Evolutionary conservation across 805 yeast species (phyloP).

Genomic region (Nakazawaea populi): DNA sequence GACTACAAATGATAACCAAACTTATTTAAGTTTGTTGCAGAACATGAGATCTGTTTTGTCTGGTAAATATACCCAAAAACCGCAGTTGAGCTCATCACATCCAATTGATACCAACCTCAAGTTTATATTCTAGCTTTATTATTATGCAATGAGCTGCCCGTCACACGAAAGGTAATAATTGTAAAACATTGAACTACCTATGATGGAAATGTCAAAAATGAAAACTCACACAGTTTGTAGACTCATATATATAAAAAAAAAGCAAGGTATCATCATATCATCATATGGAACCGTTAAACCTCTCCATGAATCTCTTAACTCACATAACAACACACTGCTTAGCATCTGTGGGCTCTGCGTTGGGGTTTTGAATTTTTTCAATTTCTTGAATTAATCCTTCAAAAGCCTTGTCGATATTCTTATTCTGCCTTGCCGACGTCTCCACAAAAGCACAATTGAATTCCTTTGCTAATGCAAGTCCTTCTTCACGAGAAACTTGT

Average conservation of each 20-base stretch:
- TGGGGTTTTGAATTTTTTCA: conserved; percentile 56
- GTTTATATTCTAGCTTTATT: conserved; percentile 23
- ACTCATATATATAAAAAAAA: conserved; percentile 19
- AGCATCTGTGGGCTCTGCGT: conserved; percentile 27
- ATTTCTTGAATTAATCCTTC: conserved; percentile 54
- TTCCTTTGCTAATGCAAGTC: conserved; percentile 34
- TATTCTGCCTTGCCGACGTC: conserved; percentile 42
- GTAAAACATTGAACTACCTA: no score
- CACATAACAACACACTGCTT: conserved; percentile 48
- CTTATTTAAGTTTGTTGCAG: conserved; percentile 63
- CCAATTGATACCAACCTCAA: conserved; percentile 57
- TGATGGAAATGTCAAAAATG: no score
- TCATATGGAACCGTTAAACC: neutral
- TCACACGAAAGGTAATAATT: no score
- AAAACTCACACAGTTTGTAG: no score
- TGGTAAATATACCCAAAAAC: conserved; percentile 72
- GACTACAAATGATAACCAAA: conserved; percentile 53
- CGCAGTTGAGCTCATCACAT: conserved; percentile 76
- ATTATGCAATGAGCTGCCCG: no score
- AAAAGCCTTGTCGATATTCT: conserved; percentile 46
- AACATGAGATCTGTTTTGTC: conserved; percentile 57
- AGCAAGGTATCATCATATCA: conserved; percentile 6
- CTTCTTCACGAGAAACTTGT: conserved; percentile 48
- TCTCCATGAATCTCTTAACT: neutral
- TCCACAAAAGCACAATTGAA: conserved; percentile 42